Percentiles rank a stretch among this genome's conserved stretches.
phyloP scores from a whole-genome alignment of 768 basidiomycete species.

The Russula olivacea region DNA sequence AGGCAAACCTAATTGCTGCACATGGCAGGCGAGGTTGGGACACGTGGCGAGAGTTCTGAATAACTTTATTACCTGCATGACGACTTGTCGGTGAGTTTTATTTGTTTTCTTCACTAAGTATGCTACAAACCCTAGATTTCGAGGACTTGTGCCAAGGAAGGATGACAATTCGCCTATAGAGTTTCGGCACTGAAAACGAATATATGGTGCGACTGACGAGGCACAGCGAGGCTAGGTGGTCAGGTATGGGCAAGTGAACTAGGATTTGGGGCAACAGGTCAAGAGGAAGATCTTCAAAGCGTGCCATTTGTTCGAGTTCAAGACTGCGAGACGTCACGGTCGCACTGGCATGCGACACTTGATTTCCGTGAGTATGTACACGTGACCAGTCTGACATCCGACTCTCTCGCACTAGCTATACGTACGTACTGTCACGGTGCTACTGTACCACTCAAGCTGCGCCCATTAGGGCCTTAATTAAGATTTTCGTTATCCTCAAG shows the following conservation, averaged over 20 bases:
- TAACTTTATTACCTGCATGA: conserved; percentile 48
- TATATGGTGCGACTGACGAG: conserved; percentile 56
- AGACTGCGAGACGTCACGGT: too few species aligned
- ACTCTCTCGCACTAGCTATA: too few species aligned
- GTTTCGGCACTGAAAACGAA: conserved; percentile 40
- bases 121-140: conserved; percentile 46
- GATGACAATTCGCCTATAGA: conserved; percentile 58
- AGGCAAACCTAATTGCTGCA: conserved; percentile 52
- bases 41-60: conserved; percentile 54
- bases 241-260: conserved; percentile 43
- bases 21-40: conserved; percentile 52
- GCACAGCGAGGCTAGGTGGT: conserved; percentile 46
- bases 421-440: too few species aligned
- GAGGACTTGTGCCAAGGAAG: conserved; percentile 67
- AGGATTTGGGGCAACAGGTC: conserved; percentile 59
- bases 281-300: conserved; percentile 54
- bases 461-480: not conserved
- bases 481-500: conserved; percentile 35
- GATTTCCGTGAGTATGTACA: too few species aligned
- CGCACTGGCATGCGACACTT: too few species aligned
- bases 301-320: not conserved
- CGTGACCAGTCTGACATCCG: too few species aligned
- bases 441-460: too few species aligned
- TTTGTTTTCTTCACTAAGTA: not conserved
- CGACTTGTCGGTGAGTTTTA: not conserved